Conservation (phyloP, 495 filamentous ascomycete genomes). For the Penicillium argentinense region DNA sequence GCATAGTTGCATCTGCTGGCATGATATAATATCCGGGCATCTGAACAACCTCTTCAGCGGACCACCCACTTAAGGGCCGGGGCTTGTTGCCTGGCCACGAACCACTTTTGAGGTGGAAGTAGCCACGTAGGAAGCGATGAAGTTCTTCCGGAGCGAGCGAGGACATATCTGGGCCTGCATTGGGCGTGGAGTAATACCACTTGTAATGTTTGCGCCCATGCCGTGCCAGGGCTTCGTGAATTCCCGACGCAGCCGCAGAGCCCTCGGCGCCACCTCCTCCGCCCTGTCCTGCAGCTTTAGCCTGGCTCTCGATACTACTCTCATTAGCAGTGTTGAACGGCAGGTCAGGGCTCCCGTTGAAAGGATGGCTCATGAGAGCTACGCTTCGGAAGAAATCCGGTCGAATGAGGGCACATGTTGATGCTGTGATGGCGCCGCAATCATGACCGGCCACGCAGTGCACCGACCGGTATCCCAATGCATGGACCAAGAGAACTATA, state of each 20-base stretch:
- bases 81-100: constrained; percentile 58
- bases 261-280: constrained; percentile 31
- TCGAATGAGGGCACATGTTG: constrained; percentile 59
- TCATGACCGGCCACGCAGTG: constrained; percentile 67
- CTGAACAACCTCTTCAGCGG: constrained; percentile 51
- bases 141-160: constrained; percentile 48
- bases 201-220: constrained; percentile 66
- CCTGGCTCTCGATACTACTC: constrained; percentile 18
- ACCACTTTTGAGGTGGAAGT: constrained; percentile 67
- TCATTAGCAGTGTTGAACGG: constrained; percentile 51
- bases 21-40: constrained; percentile 72
- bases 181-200: constrained; percentile 62
- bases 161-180: constrained; percentile 61
- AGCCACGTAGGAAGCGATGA: constrained; percentile 60
- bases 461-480: constrained; percentile 57
- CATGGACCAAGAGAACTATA: constrained; percentile 58
- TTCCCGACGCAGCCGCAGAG: constrained; percentile 21
- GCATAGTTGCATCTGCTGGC: constrained; percentile 57
- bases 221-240: constrained; percentile 55
- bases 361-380: constrained; percentile 58
- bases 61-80: constrained; percentile 52
- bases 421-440: constrained; percentile 59
- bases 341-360: constrained; percentile 47
- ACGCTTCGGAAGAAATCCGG: constrained; percentile 62
- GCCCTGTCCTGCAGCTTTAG: constrained; percentile 7